A percentile compares a stretch with the other conserved stretches of the same genome.
Conservation (phyloP, 768 basidiomycete genomes). For the Termitomyces sp. region DNA sequence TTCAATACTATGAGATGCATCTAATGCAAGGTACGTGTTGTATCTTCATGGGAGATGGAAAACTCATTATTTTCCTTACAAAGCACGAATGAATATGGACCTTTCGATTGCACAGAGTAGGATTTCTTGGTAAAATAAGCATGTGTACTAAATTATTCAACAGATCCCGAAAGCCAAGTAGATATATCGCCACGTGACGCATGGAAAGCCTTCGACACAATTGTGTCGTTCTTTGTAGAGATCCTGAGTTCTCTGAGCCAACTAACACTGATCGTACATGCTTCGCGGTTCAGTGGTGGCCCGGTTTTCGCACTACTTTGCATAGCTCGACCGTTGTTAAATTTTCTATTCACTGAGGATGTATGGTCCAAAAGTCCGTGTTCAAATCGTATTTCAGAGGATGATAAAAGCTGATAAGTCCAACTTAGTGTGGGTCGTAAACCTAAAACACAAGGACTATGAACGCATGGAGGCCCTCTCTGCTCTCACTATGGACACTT, state of each 20-base stretch:
- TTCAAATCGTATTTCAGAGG: not conserved
- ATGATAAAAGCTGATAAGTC: not conserved
- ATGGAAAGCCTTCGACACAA: slow-evolving; percentile 20
- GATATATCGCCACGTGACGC: slow-evolving; percentile 14
- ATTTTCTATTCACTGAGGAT: slow-evolving; percentile 8
- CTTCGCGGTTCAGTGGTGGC: slow-evolving; percentile 25
- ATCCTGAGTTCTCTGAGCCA: slow-evolving; percentile 21
- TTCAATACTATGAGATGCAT: slow-evolving; percentile 19
- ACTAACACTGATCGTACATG: slow-evolving; percentile 23
- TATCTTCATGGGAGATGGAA: not conserved
- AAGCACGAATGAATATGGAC: slow-evolving; percentile 17
- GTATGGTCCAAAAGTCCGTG: slow-evolving; percentile 25
- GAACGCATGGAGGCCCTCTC: slow-evolving; percentile 25
- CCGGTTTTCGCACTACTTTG: slow-evolving; percentile 29
- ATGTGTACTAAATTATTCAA: not conserved
- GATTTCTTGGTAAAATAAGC: not conserved
- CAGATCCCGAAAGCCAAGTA: slow-evolving; percentile 18
- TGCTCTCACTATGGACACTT: slow-evolving; percentile 19
- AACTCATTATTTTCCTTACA: not conserved
- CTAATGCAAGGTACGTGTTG: slow-evolving; percentile 20
- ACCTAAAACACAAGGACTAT: slow-evolving; percentile 23
- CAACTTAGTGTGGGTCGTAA: slow-evolving; percentile 20
- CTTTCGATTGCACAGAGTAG: slow-evolving; percentile 19
- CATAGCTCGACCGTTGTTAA: slow-evolving; percentile 23
- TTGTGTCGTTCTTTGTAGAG: slow-evolving; percentile 17